These are phyloP conservation scores for Torulaspora indica DNA, from an alignment of 805 yeast genomes.

Conservation along the genomic window DNA sequence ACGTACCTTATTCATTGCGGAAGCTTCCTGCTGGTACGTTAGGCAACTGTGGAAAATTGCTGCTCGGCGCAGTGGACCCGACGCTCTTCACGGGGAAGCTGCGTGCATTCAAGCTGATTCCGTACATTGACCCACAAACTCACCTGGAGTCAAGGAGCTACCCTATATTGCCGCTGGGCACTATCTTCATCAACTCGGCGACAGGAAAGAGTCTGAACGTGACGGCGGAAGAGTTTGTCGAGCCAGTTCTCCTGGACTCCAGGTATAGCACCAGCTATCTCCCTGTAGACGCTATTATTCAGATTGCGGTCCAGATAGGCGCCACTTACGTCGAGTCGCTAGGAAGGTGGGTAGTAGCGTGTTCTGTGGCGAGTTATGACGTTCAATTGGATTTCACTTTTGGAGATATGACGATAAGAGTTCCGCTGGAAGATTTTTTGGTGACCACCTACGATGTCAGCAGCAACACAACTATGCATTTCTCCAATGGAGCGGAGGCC, in stretches of 20 bases:
- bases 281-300: conserved; percentile 53
- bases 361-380: conserved; percentile 45
- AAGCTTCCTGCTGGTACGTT: conserved; percentile 6
- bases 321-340: conserved; percentile 51
- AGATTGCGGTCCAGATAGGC: conserved; percentile 63
- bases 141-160: conserved; percentile 30
- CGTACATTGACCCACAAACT: conserved; percentile 33
- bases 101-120: conserved; percentile 47
- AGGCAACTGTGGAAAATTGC: conserved; percentile 35
- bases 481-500: conserved; percentile 52
- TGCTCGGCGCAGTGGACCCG: conserved; percentile 58
- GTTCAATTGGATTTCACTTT: conserved; percentile 52
- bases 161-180: conserved; percentile 47
- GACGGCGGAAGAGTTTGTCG: conserved; percentile 35
- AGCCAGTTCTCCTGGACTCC: conserved; percentile 58
- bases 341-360: conserved; percentile 58
- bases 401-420: conserved; percentile 46
- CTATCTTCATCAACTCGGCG: conserved; percentile 42
- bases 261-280: conserved; percentile 46
- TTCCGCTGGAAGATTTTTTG: conserved; percentile 49
- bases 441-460: conserved; percentile 34
- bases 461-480: conserved; percentile 40
- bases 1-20: conserved; percentile 7
- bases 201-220: conserved; percentile 39
- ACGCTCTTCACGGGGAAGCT: conserved; percentile 44